Evolutionary conservation across 164 flowering plant species (phyloP).

Genomic region (Akebia trifoliata): DNA sequence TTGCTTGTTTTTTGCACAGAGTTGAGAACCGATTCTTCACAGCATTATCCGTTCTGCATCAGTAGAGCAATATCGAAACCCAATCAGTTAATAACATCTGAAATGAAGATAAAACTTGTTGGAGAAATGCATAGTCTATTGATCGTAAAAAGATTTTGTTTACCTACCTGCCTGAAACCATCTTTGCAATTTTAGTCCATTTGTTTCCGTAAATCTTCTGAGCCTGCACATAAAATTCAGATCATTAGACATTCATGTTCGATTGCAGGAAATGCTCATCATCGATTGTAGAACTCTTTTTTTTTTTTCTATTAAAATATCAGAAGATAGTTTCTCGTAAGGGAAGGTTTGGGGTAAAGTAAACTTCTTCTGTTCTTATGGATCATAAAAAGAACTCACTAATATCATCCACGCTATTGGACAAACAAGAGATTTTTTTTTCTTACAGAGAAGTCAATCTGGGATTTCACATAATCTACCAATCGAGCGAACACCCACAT

Average conservation of each 20-base stretch:
- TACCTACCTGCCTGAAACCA: conserved; percentile 92
- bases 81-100: too few species aligned
- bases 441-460: too few species aligned
- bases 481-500: too few species aligned
- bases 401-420: too few species aligned
- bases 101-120: too few species aligned
- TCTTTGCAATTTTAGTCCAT: conserved; percentile 98
- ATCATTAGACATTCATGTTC: conserved; percentile 12
- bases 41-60: conserved; percentile 92
- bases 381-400: too few species aligned
- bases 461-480: too few species aligned
- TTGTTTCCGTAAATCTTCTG: conserved; percentile 89
- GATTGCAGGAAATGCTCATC: conserved; percentile 3
- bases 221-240: conserved; percentile 54
- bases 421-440: too few species aligned
- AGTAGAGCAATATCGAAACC: conserved; percentile 4
- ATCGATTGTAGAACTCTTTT: neutral
- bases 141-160: neutral
- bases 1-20: conserved; percentile 87
- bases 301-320: too few species aligned
- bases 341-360: neutral
- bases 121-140: too few species aligned
- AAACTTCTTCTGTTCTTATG: conserved; percentile 5
- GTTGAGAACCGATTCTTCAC: conserved; percentile 95
- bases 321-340: too few species aligned